These are phyloP conservation scores for Ciborinia camelliae DNA, from an alignment of 2,329 filamentous ascomycete genomes.

Conservation along the genomic window DNA sequence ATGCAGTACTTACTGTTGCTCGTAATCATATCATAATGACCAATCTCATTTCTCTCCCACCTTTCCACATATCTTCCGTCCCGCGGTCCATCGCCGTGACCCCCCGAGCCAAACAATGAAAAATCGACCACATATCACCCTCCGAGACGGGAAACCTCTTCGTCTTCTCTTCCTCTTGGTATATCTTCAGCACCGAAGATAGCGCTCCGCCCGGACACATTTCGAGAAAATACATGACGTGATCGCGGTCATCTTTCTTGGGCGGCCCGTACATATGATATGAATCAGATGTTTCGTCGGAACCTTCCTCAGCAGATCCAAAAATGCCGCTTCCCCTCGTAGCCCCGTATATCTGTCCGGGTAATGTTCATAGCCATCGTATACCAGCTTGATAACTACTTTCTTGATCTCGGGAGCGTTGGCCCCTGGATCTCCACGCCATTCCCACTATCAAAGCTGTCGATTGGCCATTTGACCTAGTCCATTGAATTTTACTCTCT, in stretches of 20 bases:
- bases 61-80: neutral
- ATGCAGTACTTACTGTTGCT: neutral
- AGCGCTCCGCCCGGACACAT: neutral
- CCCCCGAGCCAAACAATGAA: neutral
- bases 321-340: neutral
- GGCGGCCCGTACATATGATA: neutral
- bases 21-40: slow-evolving; percentile 3
- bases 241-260: neutral
- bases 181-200: neutral
- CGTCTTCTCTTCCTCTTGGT: neutral
- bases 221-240: neutral
- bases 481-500: neutral
- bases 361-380: neutral
- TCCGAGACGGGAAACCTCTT: neutral
- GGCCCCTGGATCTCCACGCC: neutral
- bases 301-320: neutral
- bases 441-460: neutral
- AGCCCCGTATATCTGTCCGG: neutral
- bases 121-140: neutral
- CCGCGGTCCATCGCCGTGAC: neutral
- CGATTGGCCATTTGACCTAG: neutral
- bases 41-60: neutral
- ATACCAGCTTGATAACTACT: neutral
- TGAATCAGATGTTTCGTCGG: neutral
- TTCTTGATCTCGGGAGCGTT: neutral